Evolutionary conservation across 306 rosid genomes (phyloP), one percentile per base, ranked within the genome.

Genomic region (Ochetophila trinervis): DNA sequence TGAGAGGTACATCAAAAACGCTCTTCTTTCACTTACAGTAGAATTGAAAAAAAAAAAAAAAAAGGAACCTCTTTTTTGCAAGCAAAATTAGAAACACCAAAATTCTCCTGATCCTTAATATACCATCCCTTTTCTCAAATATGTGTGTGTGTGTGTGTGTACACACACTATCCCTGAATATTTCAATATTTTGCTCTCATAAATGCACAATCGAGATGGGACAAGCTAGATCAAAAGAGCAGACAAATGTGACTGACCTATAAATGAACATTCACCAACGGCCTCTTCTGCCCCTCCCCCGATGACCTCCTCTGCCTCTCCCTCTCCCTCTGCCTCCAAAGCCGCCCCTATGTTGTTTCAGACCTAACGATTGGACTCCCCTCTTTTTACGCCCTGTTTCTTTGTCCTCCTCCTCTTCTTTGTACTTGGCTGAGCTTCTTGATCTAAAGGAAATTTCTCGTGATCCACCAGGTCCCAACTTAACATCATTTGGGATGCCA

Each of bases 401-500:
- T 35, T 22, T 51, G 18, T 78, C 89, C 0, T 76, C 89, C 5
- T 75, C 79, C 0, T 89, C 90, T 67, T 89, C 98, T 67, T 70
- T 72, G 69, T 89, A 89, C 79, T 63, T 84, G 65, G 91, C 73
- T 4, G 80, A 77, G 80, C 81, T 87, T 81, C 89, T 89, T 0
- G 94, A 18, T n/a, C 73, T 76, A 73, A 93, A 93, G 4, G 98
- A 84, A 66, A 93, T 84, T 71, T 89, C 91, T 24, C 98, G 82
- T 2, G 98, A 87, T 60, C 98, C 98, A 50, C 96, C 97, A 0
- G 87, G 88, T 36, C 98, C 98, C 42, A 76, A 70, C 78, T 89
- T 89, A 61, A 93, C 87, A 70, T 77, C 81, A 30, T 58, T 58
- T 2, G 83, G 82, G 54, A 79, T 47, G 34, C 62, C 71, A 62